Evolutionary conservation across 768 basidiomycete species (phyloP), one percentile per base, ranked within the genome.

Genomic region (Leccinellum albellum): DNA sequence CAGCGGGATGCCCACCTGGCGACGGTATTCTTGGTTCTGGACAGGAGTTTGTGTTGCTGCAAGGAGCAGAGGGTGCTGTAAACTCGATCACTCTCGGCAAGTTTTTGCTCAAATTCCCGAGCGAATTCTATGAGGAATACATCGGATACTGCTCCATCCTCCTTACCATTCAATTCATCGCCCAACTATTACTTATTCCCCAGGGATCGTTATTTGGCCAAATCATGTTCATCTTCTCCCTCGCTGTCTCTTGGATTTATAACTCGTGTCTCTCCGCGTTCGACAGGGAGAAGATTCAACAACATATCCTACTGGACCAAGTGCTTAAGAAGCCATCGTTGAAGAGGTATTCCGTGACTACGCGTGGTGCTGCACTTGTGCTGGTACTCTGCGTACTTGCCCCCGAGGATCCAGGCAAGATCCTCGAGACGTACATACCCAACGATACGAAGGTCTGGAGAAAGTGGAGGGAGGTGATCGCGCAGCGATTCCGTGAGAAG

Each of bases 131-230:
- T 1, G n/a, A 59, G 0, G 50, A 59, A 24, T 44, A 47, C 46
- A 49, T 59, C n/a, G 55, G 58, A 49, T 52, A 23, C 1, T 59
- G 61, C 12, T 67, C 69, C 4, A 20, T 68, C 32, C 54, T 69
- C 15, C 60, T 69, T 13, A 52, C 58, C 3, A 50, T 55, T 24
- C 70, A 71, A 47, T 70, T 69, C 58, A 48, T 70, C 14, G 51
- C 60, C 9, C 70, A 71, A 49, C 62, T 71, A 6, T 50, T 71
- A 53, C 61, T 71, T 15, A 65, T 69, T 20, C 69, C 70, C 2
- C 66, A 69, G 47, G 64, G 55, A n/a, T 54, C 59, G 4, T 53
- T 70, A 12, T 70, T 71, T 20, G 70, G 70, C 1, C 70, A 72
- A 53, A 53, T 70, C 53, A 56, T 71, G 64, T 71, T 72, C 57